Percentiles rank a stretch among this genome's conserved stretches.
These are phyloP conservation scores for slime mould (Dictyostelium discoideum) DNA, from an alignment of 78 protist genomes.

Conservation along the genomic window DNA sequence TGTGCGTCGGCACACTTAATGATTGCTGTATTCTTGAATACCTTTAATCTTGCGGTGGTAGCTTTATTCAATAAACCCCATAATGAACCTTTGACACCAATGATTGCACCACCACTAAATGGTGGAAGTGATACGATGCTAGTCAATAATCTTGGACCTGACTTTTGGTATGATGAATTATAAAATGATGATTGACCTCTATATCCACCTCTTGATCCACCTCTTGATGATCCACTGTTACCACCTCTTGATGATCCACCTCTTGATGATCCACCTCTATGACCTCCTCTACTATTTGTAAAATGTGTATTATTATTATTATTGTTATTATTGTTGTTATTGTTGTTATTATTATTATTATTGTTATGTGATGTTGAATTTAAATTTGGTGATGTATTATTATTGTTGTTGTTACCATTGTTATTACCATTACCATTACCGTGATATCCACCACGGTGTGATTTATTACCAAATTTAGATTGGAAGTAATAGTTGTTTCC, in stretches of 20 bases:
- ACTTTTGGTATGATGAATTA: conserved; percentile 22
- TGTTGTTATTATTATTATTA: background rate
- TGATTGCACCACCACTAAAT: conserved; percentile 71
- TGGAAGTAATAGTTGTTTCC: conserved; percentile 2
- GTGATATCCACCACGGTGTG: background rate
- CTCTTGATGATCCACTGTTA: conserved; percentile 21
- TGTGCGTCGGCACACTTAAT: conserved; percentile 74
- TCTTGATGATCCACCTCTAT: conserved; percentile 1
- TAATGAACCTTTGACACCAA: conserved; percentile 76
- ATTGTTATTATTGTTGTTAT: background rate
- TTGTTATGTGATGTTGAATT: background rate
- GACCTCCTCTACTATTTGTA: conserved; percentile 8
- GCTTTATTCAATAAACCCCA: conserved; percentile 79
- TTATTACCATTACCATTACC: background rate
- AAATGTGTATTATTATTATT: background rate
- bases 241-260: conserved; percentile 19
- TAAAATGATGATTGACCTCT: conserved; percentile 19
- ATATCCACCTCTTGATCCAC: conserved; percentile 43
- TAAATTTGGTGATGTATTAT: background rate
- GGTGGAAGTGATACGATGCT: conserved; percentile 38
- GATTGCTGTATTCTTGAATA: conserved; percentile 31
- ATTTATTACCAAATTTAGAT: background rate
- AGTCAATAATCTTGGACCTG: conserved; percentile 23
- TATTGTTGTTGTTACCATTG: background rate
- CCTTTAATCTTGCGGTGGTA: conserved; percentile 65